These are phyloP conservation scores for Bipolaris bicolor DNA, from an alignment of 2,329 filamentous ascomycete species.

Conservation along the genomic window DNA sequence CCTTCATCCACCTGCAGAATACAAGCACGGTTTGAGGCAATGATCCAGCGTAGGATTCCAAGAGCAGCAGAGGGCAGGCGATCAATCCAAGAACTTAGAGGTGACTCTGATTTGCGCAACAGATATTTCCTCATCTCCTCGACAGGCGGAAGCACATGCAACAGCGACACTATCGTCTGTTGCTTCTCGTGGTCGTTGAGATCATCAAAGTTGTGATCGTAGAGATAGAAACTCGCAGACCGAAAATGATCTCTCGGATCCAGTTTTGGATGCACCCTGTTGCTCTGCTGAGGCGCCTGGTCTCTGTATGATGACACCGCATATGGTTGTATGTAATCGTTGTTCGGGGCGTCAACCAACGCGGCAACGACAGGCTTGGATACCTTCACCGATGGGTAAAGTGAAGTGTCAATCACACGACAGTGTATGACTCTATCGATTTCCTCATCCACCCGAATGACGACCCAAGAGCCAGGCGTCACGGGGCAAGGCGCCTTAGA, in stretches of 20 bases:
- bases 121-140: conserved; percentile 62
- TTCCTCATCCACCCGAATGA: conserved; percentile 37
- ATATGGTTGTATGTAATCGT: conserved; percentile 1
- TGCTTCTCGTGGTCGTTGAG: conserved; percentile 56
- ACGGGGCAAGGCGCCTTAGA: conserved; percentile 44
- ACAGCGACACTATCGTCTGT: conserved; percentile 57
- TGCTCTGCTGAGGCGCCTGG: not conserved
- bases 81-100: conserved; percentile 60
- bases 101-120: conserved; percentile 46
- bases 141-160: conserved; percentile 68
- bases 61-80: conserved; percentile 69
- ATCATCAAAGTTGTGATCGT: conserved; percentile 64
- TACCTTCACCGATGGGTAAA: conserved; percentile 52
- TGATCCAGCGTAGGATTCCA: conserved; percentile 80
- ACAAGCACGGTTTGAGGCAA: conserved; percentile 86
- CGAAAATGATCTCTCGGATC: conserved; percentile 33
- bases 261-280: not conserved
- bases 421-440: conserved; percentile 52
- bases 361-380: conserved; percentile 32
- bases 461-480: conserved; percentile 61
- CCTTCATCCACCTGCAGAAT: conserved; percentile 73
- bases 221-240: conserved; percentile 52
- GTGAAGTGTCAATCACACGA: conserved; percentile 55
- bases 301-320: not conserved
- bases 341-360: not conserved